Evolutionary conservation across 2,329 filamentous ascomycete genomes (phyloP).

Genomic region (Colletotrichum siamense): DNA sequence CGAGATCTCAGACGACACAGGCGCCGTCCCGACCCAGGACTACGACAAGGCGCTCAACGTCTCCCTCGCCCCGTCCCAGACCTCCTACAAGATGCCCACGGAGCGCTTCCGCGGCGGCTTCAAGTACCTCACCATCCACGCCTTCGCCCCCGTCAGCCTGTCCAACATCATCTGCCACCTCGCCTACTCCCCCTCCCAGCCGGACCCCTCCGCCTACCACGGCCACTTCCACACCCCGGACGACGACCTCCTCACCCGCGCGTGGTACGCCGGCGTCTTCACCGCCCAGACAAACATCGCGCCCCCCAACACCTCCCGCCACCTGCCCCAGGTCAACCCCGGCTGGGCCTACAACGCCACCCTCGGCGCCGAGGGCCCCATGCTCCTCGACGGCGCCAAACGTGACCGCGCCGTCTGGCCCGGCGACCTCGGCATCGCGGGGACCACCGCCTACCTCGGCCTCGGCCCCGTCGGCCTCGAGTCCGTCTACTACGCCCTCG

Average conservation of each 20-base stretch:
- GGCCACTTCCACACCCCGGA: conserved; percentile 48
- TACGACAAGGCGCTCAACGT: conserved; percentile 28
- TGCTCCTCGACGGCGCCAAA: conserved; percentile 57
- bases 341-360: conserved; percentile 42
- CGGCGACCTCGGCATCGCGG: conserved; percentile 61
- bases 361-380: conserved; percentile 34
- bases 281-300: conserved; percentile 37
- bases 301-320: conserved; percentile 33
- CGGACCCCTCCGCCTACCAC: conserved; percentile 44
- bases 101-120: conserved; percentile 47
- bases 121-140: conserved; percentile 44
- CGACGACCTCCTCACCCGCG: conserved; percentile 51
- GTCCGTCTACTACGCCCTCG: conserved; percentile 51
- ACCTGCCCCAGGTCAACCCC: conserved; percentile 40
- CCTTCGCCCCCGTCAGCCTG: conserved; percentile 27
- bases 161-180: conserved; percentile 31
- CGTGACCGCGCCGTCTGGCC: conserved; percentile 62
- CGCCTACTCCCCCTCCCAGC: conserved; percentile 35
- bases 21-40: conserved; percentile 24
- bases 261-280: conserved; percentile 49
- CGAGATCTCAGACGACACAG: conserved; percentile 29
- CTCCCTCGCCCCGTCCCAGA: neutral
- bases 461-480: conserved; percentile 51
- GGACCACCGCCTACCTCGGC: conserved; percentile 54
- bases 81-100: conserved; percentile 27